A percentile compares a stretch with the other conserved stretches of the same genome.
Conservation (phyloP, 768 basidiomycete species). For the Solioccasus polychromus region DNA sequence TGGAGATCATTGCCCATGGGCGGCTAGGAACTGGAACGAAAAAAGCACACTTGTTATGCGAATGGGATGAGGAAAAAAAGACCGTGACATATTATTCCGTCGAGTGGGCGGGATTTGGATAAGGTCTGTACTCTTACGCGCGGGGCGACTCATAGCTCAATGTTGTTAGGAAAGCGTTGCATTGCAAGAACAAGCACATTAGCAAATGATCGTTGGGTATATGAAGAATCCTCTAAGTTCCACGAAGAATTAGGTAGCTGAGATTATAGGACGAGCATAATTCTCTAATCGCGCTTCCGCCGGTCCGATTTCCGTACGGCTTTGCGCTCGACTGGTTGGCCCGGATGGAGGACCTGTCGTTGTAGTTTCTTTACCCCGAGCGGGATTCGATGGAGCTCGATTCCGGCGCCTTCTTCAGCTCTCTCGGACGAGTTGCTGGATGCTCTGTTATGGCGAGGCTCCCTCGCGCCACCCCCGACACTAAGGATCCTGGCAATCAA, state of each 20-base stretch:
- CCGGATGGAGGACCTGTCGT: constrained; percentile 6
- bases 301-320: constrained; percentile 34
- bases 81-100: constrained; percentile 74
- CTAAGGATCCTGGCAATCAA: constrained; percentile 60
- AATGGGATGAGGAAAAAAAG: constrained; percentile 73
- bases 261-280: constrained; percentile 5
- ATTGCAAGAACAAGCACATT: constrained; percentile 11
- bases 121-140: constrained; percentile 1
- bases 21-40: constrained; percentile 95
- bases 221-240: constrained; percentile 5
- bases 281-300: constrained; percentile 46
- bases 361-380: constrained; percentile 7
- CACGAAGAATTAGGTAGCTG: constrained; percentile 16
- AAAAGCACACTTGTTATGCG: constrained; percentile 89
- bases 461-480: constrained; percentile 40
- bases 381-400: constrained; percentile 21
- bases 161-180: not conserved
- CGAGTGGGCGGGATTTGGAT: constrained; percentile 90
- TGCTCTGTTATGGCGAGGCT: constrained; percentile 23
- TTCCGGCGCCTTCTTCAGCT: constrained; percentile 58
- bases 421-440: constrained; percentile 53
- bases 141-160: too few species aligned
- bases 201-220: constrained; percentile 16
- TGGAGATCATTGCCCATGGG: constrained; percentile 96
- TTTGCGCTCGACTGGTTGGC: constrained; percentile 14